phyloP scores from a whole-genome alignment of 202 grass and related monocot species.

The Panicum virgatum region DNA sequence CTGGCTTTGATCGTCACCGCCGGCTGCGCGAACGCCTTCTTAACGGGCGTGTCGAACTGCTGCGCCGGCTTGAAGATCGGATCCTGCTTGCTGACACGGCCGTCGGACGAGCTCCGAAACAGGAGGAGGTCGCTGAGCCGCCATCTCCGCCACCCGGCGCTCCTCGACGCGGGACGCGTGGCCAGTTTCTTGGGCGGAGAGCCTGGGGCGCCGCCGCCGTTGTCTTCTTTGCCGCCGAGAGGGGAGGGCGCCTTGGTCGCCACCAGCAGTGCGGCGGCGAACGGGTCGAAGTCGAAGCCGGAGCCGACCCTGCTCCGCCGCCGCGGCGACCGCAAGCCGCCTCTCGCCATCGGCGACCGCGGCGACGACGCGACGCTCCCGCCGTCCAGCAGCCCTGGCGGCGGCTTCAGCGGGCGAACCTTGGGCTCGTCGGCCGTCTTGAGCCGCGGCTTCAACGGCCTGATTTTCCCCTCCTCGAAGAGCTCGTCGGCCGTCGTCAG shows the following conservation, averaged over 20 bases:
- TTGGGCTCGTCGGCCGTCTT: conserved; percentile 40
- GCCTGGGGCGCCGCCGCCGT: neutral
- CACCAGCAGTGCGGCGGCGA: conserved; percentile 71
- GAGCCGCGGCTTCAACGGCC: conserved; percentile 61
- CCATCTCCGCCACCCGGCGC: conserved; percentile 65
- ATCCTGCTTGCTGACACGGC: conserved; percentile 57
- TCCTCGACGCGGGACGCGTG: conserved; percentile 23
- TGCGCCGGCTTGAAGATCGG: conserved; percentile 39
- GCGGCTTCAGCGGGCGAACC: conserved; percentile 86
- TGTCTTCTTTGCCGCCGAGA: conserved; percentile 16
- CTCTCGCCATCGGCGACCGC: conserved; percentile 43
- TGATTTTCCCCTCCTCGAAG: conserved; percentile 74
- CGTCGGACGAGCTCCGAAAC: conserved; percentile 88
- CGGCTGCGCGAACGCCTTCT: conserved; percentile 32
- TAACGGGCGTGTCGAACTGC: neutral
- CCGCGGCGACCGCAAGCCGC: conserved; percentile 43
- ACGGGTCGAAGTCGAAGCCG: conserved; percentile 80
- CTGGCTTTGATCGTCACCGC: neutral
- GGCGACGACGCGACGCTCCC: conserved; percentile 65
- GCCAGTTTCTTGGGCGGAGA: conserved; percentile 23
- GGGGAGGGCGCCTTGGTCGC: conserved; percentile 59
- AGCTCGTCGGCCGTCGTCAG: conserved; percentile 80
- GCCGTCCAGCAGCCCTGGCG: conserved; percentile 69
- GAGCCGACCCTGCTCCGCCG: conserved; percentile 52
- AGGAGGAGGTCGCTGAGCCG: conserved; percentile 82